Evolutionary conservation across 176 grass and related monocot species (phyloP).

Genomic region (Ananas comosus): DNA sequence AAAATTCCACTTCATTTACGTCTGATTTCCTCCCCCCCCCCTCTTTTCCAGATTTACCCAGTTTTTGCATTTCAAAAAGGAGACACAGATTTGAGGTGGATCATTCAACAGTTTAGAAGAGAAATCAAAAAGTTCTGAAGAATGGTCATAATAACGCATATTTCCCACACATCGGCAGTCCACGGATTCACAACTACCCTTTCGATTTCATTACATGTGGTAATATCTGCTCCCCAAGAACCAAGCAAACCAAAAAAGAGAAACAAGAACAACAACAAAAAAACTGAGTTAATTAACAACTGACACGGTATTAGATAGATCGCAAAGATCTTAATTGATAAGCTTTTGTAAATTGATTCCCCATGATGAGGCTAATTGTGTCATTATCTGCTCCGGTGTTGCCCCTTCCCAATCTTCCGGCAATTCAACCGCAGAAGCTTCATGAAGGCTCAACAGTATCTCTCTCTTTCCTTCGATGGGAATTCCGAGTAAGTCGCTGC

Average conservation of each 20-base stretch:
- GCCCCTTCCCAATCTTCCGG: slow-evolving; percentile 84
- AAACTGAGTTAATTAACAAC: slow-evolving; percentile 4
- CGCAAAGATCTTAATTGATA: slow-evolving; percentile 34
- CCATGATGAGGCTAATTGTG: slow-evolving; percentile 86
- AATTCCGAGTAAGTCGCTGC: slow-evolving; percentile 60
- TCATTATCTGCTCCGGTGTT: slow-evolving; percentile 78
- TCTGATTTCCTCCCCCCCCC: too few species aligned
- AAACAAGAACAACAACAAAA: slow-evolving; percentile 23
- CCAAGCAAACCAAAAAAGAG: slow-evolving; percentile 38
- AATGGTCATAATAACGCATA: not conserved
- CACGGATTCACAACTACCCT: slow-evolving; percentile 22
- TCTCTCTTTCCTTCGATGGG: slow-evolving; percentile 55
- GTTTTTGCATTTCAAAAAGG: not conserved
- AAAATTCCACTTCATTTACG: too few species aligned
- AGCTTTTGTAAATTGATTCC: slow-evolving; percentile 76
- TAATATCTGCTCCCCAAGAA: slow-evolving; percentile 29
- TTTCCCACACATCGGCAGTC: slow-evolving; percentile 22
- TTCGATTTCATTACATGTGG: slow-evolving; percentile 30
- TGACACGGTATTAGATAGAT: slow-evolving; percentile 10
- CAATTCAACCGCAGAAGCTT: slow-evolving; percentile 45
- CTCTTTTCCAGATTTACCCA: not conserved
- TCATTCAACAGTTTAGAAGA: slow-evolving; percentile 7
- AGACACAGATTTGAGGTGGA: not conserved
- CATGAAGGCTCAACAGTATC: slow-evolving; percentile 62
- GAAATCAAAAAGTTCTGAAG: not conserved